These are phyloP conservation scores for Mortierella sp. DNA, from an alignment of 371 early-diverging fungal genomes.

Conservation along the genomic window DNA sequence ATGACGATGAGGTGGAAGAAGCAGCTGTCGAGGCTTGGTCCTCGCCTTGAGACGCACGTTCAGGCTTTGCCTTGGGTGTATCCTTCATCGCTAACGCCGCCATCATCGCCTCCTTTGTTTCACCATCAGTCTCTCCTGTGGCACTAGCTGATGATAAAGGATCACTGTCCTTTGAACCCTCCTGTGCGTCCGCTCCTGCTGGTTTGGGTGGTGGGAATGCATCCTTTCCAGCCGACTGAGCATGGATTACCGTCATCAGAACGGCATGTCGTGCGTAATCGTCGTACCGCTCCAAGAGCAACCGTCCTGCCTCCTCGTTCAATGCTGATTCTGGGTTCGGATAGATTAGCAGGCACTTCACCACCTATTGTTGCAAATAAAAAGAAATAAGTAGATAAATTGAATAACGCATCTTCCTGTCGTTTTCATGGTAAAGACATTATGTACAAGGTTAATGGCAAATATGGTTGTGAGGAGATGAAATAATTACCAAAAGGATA, in stretches of 20 bases:
- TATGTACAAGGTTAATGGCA: not conserved
- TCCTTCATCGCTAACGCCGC: not conserved
- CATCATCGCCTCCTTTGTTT: not conserved
- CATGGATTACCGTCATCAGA: constrained; percentile 86
- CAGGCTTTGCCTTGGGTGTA: not conserved
- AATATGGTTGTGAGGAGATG: not conserved
- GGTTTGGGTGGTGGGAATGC: constrained; percentile 13
- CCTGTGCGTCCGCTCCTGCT: not conserved
- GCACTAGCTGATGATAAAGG: not conserved
- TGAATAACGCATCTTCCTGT: not conserved
- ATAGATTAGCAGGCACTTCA: constrained; percentile 92
- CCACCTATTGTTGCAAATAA: constrained; percentile 65
- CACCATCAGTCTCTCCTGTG: not conserved
- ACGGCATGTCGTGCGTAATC: constrained; percentile 84
- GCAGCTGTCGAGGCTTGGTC: not conserved
- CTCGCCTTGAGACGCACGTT: not conserved
- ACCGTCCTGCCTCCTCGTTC: constrained; percentile 92
- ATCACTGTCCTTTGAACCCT: not conserved
- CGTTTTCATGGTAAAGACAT: not conserved
- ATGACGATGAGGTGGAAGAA: not conserved
- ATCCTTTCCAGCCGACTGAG: constrained; percentile 41
- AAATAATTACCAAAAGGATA: constrained; percentile 77
- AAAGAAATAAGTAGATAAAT: not conserved
- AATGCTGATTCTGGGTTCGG: constrained; percentile 95
- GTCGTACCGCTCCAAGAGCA: constrained; percentile 89